phyloP scores from a whole-genome alignment of 371 early-diverging fungal species.

The Haplosporangium sp. region DNA sequence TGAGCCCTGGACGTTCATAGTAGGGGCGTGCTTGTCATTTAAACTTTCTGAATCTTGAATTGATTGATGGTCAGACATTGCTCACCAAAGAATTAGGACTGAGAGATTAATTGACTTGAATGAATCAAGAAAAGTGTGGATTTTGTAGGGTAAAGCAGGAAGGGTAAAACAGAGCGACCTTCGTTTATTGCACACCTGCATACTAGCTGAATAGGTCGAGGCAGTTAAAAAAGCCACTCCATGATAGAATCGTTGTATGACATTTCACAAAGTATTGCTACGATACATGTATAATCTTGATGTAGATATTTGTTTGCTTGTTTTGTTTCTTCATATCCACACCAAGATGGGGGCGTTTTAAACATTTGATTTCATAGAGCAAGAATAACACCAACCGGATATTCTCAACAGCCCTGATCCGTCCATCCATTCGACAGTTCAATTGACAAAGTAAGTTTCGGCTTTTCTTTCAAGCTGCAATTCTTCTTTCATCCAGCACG shows the following conservation, averaged over 20 bases:
- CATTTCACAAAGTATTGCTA: no score
- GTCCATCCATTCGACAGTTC: background rate
- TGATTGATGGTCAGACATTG: slow-evolving; percentile 6
- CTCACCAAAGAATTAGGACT: background rate
- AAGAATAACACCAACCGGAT: background rate
- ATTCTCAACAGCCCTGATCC: slow-evolving; percentile 1
- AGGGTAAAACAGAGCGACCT: no score
- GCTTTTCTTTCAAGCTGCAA: background rate
- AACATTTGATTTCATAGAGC: background rate
- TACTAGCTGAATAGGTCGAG: no score
- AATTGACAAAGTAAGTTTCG: background rate
- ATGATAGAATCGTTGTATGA: no score
- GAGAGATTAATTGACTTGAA: background rate
- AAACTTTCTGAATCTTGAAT: background rate
- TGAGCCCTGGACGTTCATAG: background rate
- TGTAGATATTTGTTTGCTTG: no score
- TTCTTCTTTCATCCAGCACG: background rate
- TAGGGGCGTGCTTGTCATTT: background rate
- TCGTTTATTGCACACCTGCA: no score
- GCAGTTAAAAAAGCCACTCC: no score
- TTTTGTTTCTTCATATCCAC: no score
- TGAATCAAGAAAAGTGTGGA: background rate
- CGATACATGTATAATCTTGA: no score
- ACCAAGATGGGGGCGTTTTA: no score
- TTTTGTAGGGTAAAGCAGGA: no score